phyloP scores from a whole-genome alignment of 1,139 yeast species.

The Ogataea hybrid region DNA sequence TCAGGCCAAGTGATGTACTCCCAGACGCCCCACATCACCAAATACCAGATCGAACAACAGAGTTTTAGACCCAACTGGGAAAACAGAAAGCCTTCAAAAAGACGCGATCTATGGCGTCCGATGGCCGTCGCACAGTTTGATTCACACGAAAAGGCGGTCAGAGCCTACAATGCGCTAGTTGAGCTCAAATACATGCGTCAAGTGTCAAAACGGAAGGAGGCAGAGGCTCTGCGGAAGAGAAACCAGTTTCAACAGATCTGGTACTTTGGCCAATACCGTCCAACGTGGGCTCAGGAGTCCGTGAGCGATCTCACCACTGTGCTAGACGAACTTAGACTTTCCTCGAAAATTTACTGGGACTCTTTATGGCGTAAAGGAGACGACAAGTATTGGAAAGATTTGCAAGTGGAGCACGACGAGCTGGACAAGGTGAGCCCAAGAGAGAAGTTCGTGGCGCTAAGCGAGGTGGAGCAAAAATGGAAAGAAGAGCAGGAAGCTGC shows the following conservation, averaged over 20 bases:
- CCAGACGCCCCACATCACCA: slow-evolving; percentile 64
- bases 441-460: slow-evolving; percentile 62
- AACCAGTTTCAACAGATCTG: slow-evolving; percentile 79
- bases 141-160: slow-evolving; percentile 62
- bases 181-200: slow-evolving; percentile 75
- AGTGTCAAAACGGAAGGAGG: slow-evolving; percentile 53
- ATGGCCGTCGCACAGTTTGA: slow-evolving; percentile 82
- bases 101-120: slow-evolving; percentile 88
- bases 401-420: slow-evolving; percentile 54
- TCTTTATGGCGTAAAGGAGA: slow-evolving; percentile 85
- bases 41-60: slow-evolving; percentile 68
- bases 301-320: slow-evolving; percentile 82
- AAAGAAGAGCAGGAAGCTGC: slow-evolving; percentile 2
- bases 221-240: slow-evolving; percentile 67
- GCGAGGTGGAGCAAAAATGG: slow-evolving; percentile 46
- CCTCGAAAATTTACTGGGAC: slow-evolving; percentile 72
- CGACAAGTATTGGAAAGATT: slow-evolving; percentile 57
- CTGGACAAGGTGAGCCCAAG: slow-evolving; percentile 61
- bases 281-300: slow-evolving; percentile 88
- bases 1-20: slow-evolving; percentile 89
- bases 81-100: slow-evolving; percentile 72
- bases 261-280: slow-evolving; percentile 85
- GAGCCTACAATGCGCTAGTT: slow-evolving; percentile 73
- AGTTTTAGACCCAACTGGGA: slow-evolving; percentile 86
- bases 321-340: slow-evolving; percentile 57